Percentiles rank a stretch among this genome's conserved stretches.
phyloP scores from a whole-genome alignment of 1,284 basidiomycete genomes.

The Peniophora sp. region DNA sequence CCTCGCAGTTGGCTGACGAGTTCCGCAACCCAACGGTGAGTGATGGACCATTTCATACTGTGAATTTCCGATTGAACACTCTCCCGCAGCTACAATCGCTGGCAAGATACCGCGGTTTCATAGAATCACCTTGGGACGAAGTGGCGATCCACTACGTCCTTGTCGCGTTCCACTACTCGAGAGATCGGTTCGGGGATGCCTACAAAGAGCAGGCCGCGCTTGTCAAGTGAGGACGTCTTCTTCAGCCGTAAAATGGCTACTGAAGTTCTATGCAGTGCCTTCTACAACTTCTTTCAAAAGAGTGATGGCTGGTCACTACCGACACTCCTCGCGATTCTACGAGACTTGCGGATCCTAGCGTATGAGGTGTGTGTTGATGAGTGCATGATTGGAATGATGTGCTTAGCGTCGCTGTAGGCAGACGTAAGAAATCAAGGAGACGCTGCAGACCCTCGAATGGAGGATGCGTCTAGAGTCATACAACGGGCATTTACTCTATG shows the following conservation, averaged over 20 bases:
- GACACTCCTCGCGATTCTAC: constrained; percentile 69
- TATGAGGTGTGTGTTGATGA: constrained; percentile 43
- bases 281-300: constrained; percentile 69
- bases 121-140: constrained; percentile 73
- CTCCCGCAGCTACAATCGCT: constrained; percentile 37
- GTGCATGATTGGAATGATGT: neutral
- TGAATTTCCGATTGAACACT: constrained; percentile 1
- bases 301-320: constrained; percentile 81
- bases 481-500: constrained; percentile 91
- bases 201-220: constrained; percentile 69
- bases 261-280: constrained; percentile 35
- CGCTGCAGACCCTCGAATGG: constrained; percentile 65
- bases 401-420: constrained; percentile 36
- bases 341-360: constrained; percentile 76
- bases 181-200: constrained; percentile 57
- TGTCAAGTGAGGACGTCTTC: constrained; percentile 35
- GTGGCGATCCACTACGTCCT: constrained; percentile 74
- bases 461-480: constrained; percentile 86
- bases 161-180: constrained; percentile 60
- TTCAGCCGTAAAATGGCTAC: constrained; percentile 7
- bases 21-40: constrained; percentile 60
- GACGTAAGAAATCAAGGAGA: constrained; percentile 50
- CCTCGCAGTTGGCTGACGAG: constrained; percentile 64
- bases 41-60: constrained; percentile 4
- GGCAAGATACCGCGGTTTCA: constrained; percentile 51